A percentile compares a stretch with the other conserved stretches of the same genome.
These are phyloP conservation scores for Yamadazyma phyllophila DNA, from an alignment of 805 yeast genomes.

Conservation along the genomic window DNA sequence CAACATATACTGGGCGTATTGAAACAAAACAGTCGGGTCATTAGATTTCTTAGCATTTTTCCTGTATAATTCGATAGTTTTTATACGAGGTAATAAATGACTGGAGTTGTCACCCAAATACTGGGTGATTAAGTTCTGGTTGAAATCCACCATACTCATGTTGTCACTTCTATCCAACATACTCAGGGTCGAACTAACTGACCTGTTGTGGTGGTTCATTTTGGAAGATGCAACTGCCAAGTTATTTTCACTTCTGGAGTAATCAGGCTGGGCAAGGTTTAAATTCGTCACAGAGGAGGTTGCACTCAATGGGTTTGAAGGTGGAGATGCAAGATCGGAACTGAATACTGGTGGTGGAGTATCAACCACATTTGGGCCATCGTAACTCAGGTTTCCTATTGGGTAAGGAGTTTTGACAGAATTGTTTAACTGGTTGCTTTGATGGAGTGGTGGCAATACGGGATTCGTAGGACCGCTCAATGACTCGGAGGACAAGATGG, in stretches of 20 bases:
- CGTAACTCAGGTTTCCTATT: background rate
- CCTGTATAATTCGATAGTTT: conserved; percentile 84
- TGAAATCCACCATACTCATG: conserved; percentile 45
- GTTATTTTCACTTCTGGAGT: conserved; percentile 28
- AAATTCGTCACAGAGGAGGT: conserved; percentile 37
- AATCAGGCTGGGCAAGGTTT: conserved; percentile 13
- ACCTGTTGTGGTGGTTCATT: conserved; percentile 27
- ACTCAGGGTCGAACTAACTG: conserved; percentile 39
- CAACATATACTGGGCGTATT: conserved; percentile 86
- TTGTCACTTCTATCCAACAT: conserved; percentile 30
- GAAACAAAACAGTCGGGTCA: conserved; percentile 84
- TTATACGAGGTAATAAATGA: conserved; percentile 66
- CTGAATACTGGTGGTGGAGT: conserved; percentile 29
- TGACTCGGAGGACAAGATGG: background rate
- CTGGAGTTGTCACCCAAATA: conserved; percentile 50
- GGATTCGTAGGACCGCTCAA: background rate
- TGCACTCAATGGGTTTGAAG: conserved; percentile 29
- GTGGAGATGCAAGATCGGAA: conserved; percentile 21
- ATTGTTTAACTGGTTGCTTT: conserved; percentile 1
- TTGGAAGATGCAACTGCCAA: conserved; percentile 17
- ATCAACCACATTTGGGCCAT: conserved; percentile 7
- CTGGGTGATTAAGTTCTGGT: conserved; percentile 51
- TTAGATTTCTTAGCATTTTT: conserved; percentile 79
- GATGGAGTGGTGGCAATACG: background rate
- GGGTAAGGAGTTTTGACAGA: conserved; percentile 3